These are phyloP conservation scores for Arachis hypogaea DNA, from an alignment of 306 rosid genomes.

Conservation along the genomic window DNA sequence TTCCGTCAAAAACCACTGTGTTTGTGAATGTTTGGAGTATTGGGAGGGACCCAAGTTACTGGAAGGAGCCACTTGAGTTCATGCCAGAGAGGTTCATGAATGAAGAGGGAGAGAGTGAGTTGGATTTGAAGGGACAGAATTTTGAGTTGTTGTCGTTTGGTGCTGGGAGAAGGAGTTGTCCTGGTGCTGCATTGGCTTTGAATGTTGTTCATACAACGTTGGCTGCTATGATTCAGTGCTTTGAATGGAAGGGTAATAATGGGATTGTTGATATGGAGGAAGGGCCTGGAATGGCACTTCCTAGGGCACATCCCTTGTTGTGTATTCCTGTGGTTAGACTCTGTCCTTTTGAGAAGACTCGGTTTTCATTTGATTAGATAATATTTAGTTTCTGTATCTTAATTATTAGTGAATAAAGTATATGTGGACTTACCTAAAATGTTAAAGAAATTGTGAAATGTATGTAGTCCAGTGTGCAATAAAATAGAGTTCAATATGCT, in stretches of 20 bases:
- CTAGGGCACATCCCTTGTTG: slow-evolving; percentile 55
- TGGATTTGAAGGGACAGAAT: slow-evolving; percentile 64
- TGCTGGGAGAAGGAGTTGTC: slow-evolving; percentile 71
- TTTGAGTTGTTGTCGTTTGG: slow-evolving; percentile 51
- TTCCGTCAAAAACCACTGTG: slow-evolving; percentile 54
- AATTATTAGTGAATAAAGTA: too few species aligned
- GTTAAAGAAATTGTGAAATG: too few species aligned
- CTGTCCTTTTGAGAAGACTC: slow-evolving; percentile 28
- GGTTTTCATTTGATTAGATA: too few species aligned
- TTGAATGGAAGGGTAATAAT: slow-evolving; percentile 40
- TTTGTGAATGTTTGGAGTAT: slow-evolving; percentile 72
- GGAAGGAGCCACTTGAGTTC: slow-evolving; percentile 65
- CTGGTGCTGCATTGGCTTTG: slow-evolving; percentile 67
- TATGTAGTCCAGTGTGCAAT: too few species aligned
- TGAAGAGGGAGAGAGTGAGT: slow-evolving; percentile 36
- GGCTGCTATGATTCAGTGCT: slow-evolving; percentile 40
- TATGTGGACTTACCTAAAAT: too few species aligned
- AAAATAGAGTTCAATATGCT: too few species aligned
- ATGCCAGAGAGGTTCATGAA: slow-evolving; percentile 58
- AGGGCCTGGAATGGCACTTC: slow-evolving; percentile 69
- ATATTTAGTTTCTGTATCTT: too few species aligned
- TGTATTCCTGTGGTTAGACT: slow-evolving; percentile 54
- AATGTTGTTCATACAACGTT: slow-evolving; percentile 38
- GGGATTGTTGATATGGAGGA: slow-evolving; percentile 58
- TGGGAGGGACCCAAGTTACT: slow-evolving; percentile 62